Percentiles rank a stretch among this genome's conserved stretches.
phyloP scores from a whole-genome alignment of 768 basidiomycete genomes.

The Tulasnella sp. region DNA sequence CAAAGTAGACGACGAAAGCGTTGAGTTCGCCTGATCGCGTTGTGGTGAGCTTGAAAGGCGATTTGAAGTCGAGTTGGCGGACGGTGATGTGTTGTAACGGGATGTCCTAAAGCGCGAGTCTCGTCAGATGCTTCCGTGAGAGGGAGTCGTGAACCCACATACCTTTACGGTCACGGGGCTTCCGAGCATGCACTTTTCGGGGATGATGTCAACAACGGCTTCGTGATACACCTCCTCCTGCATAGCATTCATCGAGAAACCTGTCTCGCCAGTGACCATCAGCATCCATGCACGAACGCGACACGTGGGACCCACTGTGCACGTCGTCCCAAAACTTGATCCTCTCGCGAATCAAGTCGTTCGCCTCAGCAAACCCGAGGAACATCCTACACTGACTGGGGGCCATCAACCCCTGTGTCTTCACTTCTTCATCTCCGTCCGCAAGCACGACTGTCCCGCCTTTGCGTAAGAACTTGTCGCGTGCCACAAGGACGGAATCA shows the following conservation, averaged over 20 bases:
- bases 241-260: conserved; percentile 85
- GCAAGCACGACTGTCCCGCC: not conserved
- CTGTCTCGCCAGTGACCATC: conserved; percentile 29
- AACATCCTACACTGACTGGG: conserved; percentile 83
- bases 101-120: conserved; percentile 48
- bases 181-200: conserved; percentile 51
- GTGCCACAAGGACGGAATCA: conserved; percentile 80
- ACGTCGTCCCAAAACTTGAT: conserved; percentile 84
- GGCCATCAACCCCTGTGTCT: conserved; percentile 57
- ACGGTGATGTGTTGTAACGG: conserved; percentile 49
- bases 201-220: conserved; percentile 70
- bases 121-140: not conserved
- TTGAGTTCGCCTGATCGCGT: conserved; percentile 40
- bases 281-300: not conserved
- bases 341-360: conserved; percentile 64
- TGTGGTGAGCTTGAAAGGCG: conserved; percentile 63
- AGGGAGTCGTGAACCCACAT: conserved; percentile 15
- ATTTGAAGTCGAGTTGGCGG: conserved; percentile 66
- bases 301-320: conserved; percentile 46
- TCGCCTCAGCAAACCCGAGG: conserved; percentile 68
- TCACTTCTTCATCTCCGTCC: not conserved
- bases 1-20: conserved; percentile 85
- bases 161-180: conserved; percentile 58
- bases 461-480: conserved; percentile 65
- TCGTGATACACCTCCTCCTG: conserved; percentile 59